phyloP scores from a whole-genome alignment of 345 rosid species.

The Aquilaria yunnanensis region DNA sequence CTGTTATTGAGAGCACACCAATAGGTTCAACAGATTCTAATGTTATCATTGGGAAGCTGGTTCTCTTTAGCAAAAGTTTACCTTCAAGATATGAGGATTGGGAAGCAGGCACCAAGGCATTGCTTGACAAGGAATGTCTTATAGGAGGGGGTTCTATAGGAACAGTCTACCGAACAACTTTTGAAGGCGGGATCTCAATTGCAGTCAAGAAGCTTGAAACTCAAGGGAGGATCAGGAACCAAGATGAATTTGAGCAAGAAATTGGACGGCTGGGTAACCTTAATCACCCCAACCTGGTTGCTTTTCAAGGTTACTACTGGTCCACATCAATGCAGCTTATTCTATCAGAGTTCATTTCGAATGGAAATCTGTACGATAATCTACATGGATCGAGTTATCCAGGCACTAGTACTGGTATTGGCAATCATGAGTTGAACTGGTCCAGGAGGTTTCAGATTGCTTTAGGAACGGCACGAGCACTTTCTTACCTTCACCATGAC shows the following conservation, averaged over 20 bases:
- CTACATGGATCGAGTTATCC: constrained; percentile 51
- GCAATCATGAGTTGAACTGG: constrained; percentile 67
- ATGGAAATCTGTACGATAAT: constrained; percentile 78
- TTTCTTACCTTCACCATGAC: constrained; percentile 89
- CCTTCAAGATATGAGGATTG: constrained; percentile 96
- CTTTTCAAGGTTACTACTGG: constrained; percentile 90
- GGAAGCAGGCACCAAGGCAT: constrained; percentile 88
- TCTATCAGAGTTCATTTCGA: constrained; percentile 62
- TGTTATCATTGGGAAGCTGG: constrained; percentile 82
- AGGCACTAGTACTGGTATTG: constrained; percentile 58
- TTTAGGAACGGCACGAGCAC: constrained; percentile 78
- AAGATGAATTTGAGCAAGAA: constrained; percentile 91
- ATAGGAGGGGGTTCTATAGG: constrained; percentile 91
- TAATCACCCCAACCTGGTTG: constrained; percentile 62
- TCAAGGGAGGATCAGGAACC: constrained; percentile 77
- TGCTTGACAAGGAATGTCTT: constrained; percentile 82
- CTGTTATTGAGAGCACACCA: constrained; percentile 73
- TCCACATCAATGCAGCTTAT: constrained; percentile 79
- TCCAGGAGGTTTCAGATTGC: constrained; percentile 84
- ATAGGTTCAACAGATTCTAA: constrained; percentile 59
- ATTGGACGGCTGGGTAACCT: constrained; percentile 73
- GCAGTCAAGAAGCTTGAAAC: constrained; percentile 94
- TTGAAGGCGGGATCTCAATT: constrained; percentile 85
- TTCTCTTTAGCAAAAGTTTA: constrained; percentile 84
- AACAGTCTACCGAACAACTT: constrained; percentile 67